Evolutionary conservation across 1,284 basidiomycete species (phyloP).

Genomic region (Ceratobasidium sp.): DNA sequence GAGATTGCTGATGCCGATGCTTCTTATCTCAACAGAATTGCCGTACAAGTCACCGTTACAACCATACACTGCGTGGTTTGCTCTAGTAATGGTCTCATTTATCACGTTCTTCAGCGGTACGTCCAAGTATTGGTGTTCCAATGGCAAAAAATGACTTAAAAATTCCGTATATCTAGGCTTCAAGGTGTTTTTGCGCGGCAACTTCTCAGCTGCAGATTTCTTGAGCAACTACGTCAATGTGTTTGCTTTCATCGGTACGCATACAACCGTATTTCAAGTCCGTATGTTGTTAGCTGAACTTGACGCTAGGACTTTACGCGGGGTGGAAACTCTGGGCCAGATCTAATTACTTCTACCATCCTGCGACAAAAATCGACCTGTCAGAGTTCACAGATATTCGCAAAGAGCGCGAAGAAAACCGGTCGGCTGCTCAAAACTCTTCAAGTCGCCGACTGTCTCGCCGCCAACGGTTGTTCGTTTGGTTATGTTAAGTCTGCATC

Average conservation of each 20-base stretch:
- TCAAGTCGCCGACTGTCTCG: background rate
- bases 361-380: conserved; percentile 26
- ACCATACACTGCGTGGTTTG: conserved; percentile 53
- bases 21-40: conserved; percentile 48
- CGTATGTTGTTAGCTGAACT: background rate
- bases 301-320: conserved; percentile 10
- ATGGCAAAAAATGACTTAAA: background rate
- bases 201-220: conserved; percentile 46
- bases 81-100: conserved; percentile 43
- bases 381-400: conserved; percentile 36
- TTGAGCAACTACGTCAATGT: conserved; percentile 48
- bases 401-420: conserved; percentile 29
- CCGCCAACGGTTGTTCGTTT: conserved; percentile 31
- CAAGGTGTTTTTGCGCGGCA: conserved; percentile 47
- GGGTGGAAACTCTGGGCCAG: conserved; percentile 39
- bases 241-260: conserved; percentile 47
- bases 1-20: background rate
- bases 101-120: conserved; percentile 48
- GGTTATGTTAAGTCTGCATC: conserved; percentile 18
- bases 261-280: background rate
- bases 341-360: conserved; percentile 26
- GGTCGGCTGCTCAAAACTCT: background rate
- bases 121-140: background rate
- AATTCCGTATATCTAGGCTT: conserved; percentile 40
- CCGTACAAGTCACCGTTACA: conserved; percentile 56